Percentiles rank a stretch among this genome's conserved stretches.
Evolutionary conservation across 1,284 basidiomycete species (phyloP).

Genomic region (Retiboletus flavoniger): DNA sequence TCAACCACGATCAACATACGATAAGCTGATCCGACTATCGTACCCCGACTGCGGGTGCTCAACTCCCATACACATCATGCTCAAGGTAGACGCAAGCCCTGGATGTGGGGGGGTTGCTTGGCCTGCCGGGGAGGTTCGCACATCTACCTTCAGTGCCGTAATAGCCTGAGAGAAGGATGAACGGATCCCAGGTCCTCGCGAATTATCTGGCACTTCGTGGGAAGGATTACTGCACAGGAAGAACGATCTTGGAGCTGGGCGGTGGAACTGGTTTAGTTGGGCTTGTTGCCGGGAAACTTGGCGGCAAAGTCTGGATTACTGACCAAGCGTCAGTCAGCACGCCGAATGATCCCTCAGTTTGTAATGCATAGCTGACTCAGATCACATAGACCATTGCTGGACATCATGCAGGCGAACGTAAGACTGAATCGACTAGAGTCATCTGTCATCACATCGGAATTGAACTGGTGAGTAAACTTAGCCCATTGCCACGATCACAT

Average conservation of each 20-base stretch:
- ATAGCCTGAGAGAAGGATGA: background rate
- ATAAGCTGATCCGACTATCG: conserved; percentile 48
- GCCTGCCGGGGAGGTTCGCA: conserved; percentile 83
- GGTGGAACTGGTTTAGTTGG: conserved; percentile 91
- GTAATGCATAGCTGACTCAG: conserved; percentile 20
- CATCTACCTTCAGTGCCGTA: conserved; percentile 3
- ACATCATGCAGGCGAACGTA: conserved; percentile 74
- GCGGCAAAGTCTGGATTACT: conserved; percentile 72
- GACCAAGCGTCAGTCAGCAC: conserved; percentile 77
- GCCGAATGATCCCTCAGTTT: conserved; percentile 6
- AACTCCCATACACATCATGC: conserved; percentile 41
- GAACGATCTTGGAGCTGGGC: conserved; percentile 78
- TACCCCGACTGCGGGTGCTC: conserved; percentile 38
- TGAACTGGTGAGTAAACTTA: conserved; percentile 65
- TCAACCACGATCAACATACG: conserved; percentile 53
- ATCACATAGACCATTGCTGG: conserved; percentile 60
- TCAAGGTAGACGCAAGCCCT: conserved; percentile 73
- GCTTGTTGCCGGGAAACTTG: conserved; percentile 72
- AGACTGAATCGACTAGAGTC: conserved; percentile 56
- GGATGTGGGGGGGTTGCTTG: conserved; percentile 92
- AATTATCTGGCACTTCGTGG: conserved; percentile 67
- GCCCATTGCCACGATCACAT: conserved; percentile 2
- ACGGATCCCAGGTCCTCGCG: conserved; percentile 63
- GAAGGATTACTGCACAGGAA: conserved; percentile 47
- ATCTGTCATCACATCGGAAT: conserved; percentile 61